Base-by-base conservation (phyloP, 352 stramenopile species). In the Globisporangium takayamanum region DNA sequence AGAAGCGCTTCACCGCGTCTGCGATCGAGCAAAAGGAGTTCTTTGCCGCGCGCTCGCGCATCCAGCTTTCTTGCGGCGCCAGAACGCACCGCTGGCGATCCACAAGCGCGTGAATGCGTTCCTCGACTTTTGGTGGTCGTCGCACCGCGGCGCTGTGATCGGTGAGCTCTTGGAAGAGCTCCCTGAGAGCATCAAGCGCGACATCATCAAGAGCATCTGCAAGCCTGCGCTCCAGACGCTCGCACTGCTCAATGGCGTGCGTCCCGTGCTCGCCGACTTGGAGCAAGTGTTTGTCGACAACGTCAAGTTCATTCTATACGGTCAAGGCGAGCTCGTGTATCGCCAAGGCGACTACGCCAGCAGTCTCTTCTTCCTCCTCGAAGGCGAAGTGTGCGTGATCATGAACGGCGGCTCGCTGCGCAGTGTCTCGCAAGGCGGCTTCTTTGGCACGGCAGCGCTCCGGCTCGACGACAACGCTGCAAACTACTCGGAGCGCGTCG, bases 11-110 rank as follows among this genome's bases (percentile, higher is more conserved):
- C 50, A 88, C 78, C 0, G 74, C 78, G 28, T 88, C 78, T 0
- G 78, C 78, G 50, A 68, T 85, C 15, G 78, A 88, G 26, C 63
- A 88, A 33, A 88, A 87, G 50, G 78, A 87, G 44, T 87, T 88
- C 58, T 83, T 88, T 6, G 73, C 76, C 11, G 76, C 68, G 2
- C 74, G 72, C 2, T 60, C 76, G 44, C 68, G 74, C 16, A 82
- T 88, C 33, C 74, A 85, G 48, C 74, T 78, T 88, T 88, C 53
- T 61, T 88, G 2, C 78, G 83, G 55, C 69, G 78, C 0, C 78
- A 88, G 44, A 78, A 78, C 50, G 68, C 78, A 0, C 74, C 78
- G 2, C 50, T 82, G 0, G 53, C 66, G 0, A 82, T 88, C 44
- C 74, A 87, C 30, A 64, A 75, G 11, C 72, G 76, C 6, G 78